Conservation (phyloP, 2,329 filamentous ascomycete species). For the Gaeumannomyces tritici region DNA sequence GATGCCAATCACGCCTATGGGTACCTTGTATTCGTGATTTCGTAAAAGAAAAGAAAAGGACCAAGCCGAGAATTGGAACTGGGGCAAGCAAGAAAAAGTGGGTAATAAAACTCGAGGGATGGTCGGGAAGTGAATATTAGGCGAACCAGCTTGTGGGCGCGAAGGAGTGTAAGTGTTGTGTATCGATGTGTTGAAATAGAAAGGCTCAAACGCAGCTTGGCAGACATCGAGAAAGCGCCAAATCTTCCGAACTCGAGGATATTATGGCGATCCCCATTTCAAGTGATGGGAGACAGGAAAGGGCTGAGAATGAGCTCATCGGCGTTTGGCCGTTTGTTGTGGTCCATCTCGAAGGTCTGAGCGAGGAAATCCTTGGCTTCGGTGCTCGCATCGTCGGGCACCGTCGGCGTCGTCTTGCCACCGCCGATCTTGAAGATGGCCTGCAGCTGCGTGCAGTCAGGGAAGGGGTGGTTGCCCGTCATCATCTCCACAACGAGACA, state of each 20-base stretch:
- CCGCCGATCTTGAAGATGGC: constrained; percentile 98
- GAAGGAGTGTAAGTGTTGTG: no score
- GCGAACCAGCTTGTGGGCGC: no score
- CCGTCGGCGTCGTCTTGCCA: constrained; percentile 74
- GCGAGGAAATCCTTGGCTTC: constrained; percentile 78
- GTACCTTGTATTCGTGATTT: constrained; percentile 1
- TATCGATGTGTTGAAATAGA: neutral
- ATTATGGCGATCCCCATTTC: neutral
- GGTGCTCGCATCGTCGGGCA: constrained; percentile 75
- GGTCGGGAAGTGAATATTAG: neutral
- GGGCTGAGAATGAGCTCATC: constrained; percentile 79
- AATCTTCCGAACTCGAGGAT: neutral
- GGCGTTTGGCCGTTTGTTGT: constrained; percentile 82
- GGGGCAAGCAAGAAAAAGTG: neutral
- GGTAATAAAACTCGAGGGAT: neutral
- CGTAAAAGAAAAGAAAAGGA: neutral
- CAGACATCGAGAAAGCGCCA: neutral
- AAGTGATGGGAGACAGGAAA: constrained; percentile 66
- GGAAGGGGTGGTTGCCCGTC: constrained; percentile 92
- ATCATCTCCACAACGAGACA: constrained; percentile 99
- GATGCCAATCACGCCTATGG: neutral
- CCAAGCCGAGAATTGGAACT: neutral
- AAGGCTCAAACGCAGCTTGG: neutral
- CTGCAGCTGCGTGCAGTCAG: constrained; percentile 92
- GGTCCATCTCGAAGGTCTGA: constrained; percentile 91